Evolutionary conservation across 495 filamentous ascomycete species (phyloP).

Genomic region (Xylaria telfairii): DNA sequence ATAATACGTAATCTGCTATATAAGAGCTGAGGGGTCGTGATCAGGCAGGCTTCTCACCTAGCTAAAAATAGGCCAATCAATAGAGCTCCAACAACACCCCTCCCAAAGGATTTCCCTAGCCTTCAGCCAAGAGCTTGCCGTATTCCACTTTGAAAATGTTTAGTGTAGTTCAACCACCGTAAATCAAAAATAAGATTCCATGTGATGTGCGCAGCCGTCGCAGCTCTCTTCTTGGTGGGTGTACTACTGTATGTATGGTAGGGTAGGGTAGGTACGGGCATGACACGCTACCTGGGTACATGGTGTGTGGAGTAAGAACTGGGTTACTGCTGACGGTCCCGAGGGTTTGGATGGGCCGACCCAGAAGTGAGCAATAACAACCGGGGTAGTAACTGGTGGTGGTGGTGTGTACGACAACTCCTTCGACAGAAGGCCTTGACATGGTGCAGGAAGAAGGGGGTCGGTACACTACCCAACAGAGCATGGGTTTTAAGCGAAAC

Average conservation of each 20-base stretch:
- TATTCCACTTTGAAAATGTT: not conserved
- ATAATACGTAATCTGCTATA: slow-evolving; percentile 5
- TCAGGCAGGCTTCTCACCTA: slow-evolving; percentile 6
- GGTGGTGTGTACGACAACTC: not conserved
- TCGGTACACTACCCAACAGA: not conserved
- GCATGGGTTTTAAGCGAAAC: slow-evolving; percentile 2
- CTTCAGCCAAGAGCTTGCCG: not conserved
- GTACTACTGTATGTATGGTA: not conserved
- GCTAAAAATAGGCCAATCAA: slow-evolving; percentile 4
- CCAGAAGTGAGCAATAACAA: not conserved
- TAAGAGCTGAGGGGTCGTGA: slow-evolving; percentile 2
- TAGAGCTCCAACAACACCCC: not conserved
- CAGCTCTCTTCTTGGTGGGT: not conserved
- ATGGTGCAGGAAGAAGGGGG: not conserved
- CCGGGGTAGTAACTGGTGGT: too few relatives aligned
- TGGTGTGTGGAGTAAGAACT: not conserved
- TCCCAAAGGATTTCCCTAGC: not conserved
- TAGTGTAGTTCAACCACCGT: not conserved
- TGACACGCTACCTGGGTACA: not conserved
- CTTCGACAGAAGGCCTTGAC: slow-evolving; percentile 11
- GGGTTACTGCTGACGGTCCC: slow-evolving; percentile 21
- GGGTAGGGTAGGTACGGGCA: not conserved
- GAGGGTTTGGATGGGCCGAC: slow-evolving; percentile 21
- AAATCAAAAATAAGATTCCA: not conserved
- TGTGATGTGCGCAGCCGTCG: not conserved